phyloP scores from a whole-genome alignment of 2,329 filamentous ascomycete species.

The Stenocarpella maydis region DNA sequence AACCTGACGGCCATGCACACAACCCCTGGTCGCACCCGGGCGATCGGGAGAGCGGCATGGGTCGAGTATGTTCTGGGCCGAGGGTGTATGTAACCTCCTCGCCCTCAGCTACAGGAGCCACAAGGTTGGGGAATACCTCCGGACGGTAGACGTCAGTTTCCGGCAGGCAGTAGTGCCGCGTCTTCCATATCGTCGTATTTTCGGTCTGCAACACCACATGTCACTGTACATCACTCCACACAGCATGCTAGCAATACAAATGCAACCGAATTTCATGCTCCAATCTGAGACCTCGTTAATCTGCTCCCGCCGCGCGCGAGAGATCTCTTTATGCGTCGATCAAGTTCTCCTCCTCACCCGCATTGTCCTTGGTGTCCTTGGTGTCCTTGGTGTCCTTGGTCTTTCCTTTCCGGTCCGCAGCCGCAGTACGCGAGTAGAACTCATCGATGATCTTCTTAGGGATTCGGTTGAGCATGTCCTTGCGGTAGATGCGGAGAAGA shows the following conservation, averaged over 20 bases:
- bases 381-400: slow-evolving; percentile 56
- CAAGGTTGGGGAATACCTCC: too few relatives aligned
- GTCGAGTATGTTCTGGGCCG: neutral
- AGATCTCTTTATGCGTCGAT: slow-evolving; percentile 45
- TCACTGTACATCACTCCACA: slow-evolving; percentile 28
- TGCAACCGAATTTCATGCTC: slow-evolving; percentile 29
- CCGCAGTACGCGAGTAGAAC: slow-evolving; percentile 75
- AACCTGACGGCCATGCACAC: neutral
- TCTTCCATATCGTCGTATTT: slow-evolving; percentile 26
- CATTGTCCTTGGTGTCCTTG: slow-evolving; percentile 40
- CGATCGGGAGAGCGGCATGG: neutral
- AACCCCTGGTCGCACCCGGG: neutral
- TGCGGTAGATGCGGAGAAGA: slow-evolving; percentile 94
- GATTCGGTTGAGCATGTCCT: slow-evolving; percentile 96
- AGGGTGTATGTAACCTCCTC: neutral
- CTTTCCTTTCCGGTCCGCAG: slow-evolving; percentile 69
- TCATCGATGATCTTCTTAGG: slow-evolving; percentile 84
- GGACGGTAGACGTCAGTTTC: neutral
- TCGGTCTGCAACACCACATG: slow-evolving; percentile 25
- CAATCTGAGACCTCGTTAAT: slow-evolving; percentile 27
- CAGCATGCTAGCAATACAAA: slow-evolving; percentile 35
- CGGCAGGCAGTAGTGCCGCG: neutral
- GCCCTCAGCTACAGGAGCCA: neutral
- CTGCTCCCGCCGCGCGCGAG: neutral
- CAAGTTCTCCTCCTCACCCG: slow-evolving; percentile 46